Evolutionary conservation across 2,329 filamentous ascomycete species (phyloP).

Genomic region (Fusarium sp.): DNA sequence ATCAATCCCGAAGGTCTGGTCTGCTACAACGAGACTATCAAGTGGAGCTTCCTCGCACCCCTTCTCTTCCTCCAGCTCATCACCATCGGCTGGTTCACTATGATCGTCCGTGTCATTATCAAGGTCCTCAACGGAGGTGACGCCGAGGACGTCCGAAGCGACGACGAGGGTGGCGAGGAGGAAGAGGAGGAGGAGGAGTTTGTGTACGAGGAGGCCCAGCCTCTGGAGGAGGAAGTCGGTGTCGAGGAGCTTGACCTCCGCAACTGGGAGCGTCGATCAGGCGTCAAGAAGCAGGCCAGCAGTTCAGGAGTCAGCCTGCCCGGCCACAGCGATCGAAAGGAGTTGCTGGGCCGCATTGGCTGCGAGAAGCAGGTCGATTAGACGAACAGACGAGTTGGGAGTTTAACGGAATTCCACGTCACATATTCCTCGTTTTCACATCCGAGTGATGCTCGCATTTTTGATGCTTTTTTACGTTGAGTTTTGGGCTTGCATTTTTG

Average conservation of each 20-base stretch:
- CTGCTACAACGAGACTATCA: constrained; percentile 83
- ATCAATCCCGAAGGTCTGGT: constrained; percentile 78
- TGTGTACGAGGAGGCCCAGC: constrained; percentile 67
- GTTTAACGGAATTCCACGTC: constrained; percentile 38
- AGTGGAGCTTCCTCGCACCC: constrained; percentile 81
- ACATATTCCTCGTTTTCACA: constrained; percentile 29
- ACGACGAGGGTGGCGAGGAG: constrained; percentile 79
- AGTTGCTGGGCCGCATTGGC: constrained; percentile 84
- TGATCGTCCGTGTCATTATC: constrained; percentile 88
- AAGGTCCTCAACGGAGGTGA: constrained; percentile 82
- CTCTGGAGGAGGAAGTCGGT: constrained; percentile 81
- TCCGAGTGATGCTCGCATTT: constrained; percentile 28
- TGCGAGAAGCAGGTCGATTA: constrained; percentile 81
- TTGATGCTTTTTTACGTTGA: constrained; percentile 25
- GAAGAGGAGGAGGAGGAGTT: constrained; percentile 70
- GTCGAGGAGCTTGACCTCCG: constrained; percentile 79
- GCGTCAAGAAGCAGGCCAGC: constrained; percentile 67
- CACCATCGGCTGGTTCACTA: constrained; percentile 88
- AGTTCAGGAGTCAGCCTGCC: constrained; percentile 76
- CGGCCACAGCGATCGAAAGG: constrained; percentile 82
- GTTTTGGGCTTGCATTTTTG: constrained; percentile 33
- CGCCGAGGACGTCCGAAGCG: constrained; percentile 89
- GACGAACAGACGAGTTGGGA: constrained; percentile 35
- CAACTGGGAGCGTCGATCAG: constrained; percentile 71
- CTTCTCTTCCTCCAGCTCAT: constrained; percentile 85